Base-by-base conservation (phyloP, 1,139 yeast species). In the Diutina ranongensis region DNA sequence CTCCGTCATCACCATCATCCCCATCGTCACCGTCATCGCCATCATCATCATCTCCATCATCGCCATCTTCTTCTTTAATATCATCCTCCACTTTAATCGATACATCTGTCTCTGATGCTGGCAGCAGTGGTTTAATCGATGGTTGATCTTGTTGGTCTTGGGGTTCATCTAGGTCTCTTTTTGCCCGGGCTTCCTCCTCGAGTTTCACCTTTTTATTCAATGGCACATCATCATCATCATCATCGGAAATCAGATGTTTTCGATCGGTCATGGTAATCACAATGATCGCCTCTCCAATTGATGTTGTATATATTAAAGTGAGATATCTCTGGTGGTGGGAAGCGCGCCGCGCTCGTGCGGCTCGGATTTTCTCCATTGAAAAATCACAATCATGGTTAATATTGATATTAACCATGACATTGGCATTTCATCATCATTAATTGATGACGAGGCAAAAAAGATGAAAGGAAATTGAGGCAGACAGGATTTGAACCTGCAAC, bases 1-100 rank as follows among this genome's bases (percentile, higher is more conserved):
- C 76, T 44, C 64, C 68, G 48, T 74, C 80, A 34, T 74, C 79
- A 45, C 71, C 79, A 16, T 68, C 76, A 32, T 69, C 76, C 28
- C 65, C 74, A 12, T 68, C 74, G 4, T 68, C 71, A 4, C 64
- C 67, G 2, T 62, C 71, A 8, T 33, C 46, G 13, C 31, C 44
- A 9, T 16, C 44, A 12, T 5, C 10, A 12, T 13, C 25, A 19
- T 25, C 25, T 13, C 36, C 76, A 32, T 69, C 76, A 31, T 66
- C 74, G 12, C 68, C 74, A 4, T 68, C 71, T 4, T 64, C 67
- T 2, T 62, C 71, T 7, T 33, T 45, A 15, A 28, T 35, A 9
- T 16, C 44, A 12, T 5, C 10, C 18, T 13, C 25, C 9, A 15
- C 25, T 25, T 25, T 25, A n/a, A 15, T 32, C 5, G 34, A 15